phyloP scores from a whole-genome alignment of 2,329 filamentous ascomycete genomes.

The Xylaria sp. region DNA sequence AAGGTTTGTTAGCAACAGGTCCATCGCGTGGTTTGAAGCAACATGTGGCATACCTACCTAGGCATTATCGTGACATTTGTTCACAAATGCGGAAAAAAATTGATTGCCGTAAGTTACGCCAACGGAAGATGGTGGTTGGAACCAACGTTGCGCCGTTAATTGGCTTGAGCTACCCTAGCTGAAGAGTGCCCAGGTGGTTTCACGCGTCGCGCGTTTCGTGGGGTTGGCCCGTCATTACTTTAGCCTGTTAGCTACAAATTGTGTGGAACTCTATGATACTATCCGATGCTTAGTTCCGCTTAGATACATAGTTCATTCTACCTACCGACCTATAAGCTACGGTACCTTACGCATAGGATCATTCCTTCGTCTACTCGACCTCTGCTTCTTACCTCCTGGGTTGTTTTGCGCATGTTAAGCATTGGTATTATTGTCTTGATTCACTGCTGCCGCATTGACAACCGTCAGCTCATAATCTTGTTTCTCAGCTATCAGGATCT shows the following conservation, averaged over 20 bases:
- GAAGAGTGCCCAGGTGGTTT: not conserved
- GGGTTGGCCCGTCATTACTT: not conserved
- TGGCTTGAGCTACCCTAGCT: not conserved
- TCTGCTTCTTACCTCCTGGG: too few relatives aligned
- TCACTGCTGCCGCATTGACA: conserved; percentile 1
- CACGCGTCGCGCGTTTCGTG: conserved; percentile 28
- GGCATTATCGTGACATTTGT: conserved; percentile 39
- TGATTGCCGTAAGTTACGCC: not conserved
- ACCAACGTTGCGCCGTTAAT: not conserved
- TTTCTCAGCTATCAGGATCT: conserved; percentile 6
- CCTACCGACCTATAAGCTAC: too few relatives aligned
- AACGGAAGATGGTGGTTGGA: conserved; percentile 1
- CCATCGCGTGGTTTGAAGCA: not conserved
- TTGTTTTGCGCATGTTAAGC: not conserved
- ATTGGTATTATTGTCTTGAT: not conserved
- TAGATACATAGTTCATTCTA: too few relatives aligned
- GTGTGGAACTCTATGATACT: too few relatives aligned
- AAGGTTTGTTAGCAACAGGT: conserved; percentile 19
- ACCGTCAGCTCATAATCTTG: conserved; percentile 1
- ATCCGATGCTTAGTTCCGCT: too few relatives aligned
- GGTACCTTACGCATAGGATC: too few relatives aligned
- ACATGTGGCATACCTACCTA: conserved; percentile 29
- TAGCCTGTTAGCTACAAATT: too few relatives aligned
- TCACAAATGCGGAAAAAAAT: not conserved
- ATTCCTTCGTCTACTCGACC: too few relatives aligned